These are phyloP conservation scores for Rhizopus sp. DNA, from an alignment of 371 early-diverging fungal genomes.

Conservation along the genomic window DNA sequence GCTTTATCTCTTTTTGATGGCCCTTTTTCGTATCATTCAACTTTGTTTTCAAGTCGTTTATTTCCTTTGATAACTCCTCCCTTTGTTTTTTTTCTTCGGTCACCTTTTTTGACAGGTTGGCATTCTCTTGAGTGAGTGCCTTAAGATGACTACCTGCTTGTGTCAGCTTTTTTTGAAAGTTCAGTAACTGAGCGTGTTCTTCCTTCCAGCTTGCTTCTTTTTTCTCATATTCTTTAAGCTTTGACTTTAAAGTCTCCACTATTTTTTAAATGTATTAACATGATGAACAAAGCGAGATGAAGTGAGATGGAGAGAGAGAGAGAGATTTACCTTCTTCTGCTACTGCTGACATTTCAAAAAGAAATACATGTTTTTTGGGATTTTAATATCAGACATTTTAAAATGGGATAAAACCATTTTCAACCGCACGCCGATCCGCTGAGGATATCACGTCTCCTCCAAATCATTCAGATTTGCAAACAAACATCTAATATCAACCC, in stretches of 20 bases:
- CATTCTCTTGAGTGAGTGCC: conserved; percentile 43
- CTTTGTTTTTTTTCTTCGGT: conserved; percentile 11
- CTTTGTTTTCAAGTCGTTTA: conserved; percentile 5
- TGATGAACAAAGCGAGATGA: neutral
- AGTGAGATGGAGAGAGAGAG: neutral
- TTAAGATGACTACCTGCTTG: conserved; percentile 53
- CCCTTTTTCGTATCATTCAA: conserved; percentile 15
- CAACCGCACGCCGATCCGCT: no score
- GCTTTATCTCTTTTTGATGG: conserved; percentile 20
- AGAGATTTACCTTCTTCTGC: conserved; percentile 5
- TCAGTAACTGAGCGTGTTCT: conserved; percentile 26
- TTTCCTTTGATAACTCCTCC: conserved; percentile 1
- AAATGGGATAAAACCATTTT: neutral
- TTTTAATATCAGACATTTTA: no score
- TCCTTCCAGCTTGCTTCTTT: conserved; percentile 21
- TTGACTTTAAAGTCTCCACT: conserved; percentile 17
- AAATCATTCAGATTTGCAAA: no score
- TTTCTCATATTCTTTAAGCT: conserved; percentile 22
- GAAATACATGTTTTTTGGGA: neutral
- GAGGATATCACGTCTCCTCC: no score
- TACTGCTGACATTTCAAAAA: conserved; percentile 8
- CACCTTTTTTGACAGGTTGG: conserved; percentile 23
- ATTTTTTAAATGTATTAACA: neutral
- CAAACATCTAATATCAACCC: no score
- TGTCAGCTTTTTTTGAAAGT: conserved; percentile 38